Evolutionary conservation across 225 moss, liverwort and hornwort species (phyloP).

Genomic region (Takakia lepidozioides): DNA sequence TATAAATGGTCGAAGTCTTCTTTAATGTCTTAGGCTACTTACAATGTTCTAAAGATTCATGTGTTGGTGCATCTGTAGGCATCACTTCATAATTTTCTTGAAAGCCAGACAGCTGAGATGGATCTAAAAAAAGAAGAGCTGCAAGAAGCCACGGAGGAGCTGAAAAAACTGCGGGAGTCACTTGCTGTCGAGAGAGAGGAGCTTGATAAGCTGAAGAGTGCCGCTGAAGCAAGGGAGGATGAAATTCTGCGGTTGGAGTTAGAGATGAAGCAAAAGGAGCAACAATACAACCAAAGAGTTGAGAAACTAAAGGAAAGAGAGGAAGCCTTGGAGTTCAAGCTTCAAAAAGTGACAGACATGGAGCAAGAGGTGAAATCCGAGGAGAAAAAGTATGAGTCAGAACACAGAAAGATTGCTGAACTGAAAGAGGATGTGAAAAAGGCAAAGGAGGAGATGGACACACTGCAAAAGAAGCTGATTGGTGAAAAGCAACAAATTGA

Average conservation of each 20-base stretch:
- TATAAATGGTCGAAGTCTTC: not conserved
- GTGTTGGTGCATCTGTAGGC: slow-evolving; percentile 40
- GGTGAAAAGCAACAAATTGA: too few species aligned
- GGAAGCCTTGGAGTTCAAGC: slow-evolving; percentile 16
- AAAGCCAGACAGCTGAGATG: slow-evolving; percentile 50
- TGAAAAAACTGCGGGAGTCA: slow-evolving; percentile 29
- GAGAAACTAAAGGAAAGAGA: slow-evolving; percentile 20
- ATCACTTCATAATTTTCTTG: slow-evolving; percentile 41
- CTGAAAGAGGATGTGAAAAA: slow-evolving; percentile 11
- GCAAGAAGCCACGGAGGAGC: slow-evolving; percentile 40
- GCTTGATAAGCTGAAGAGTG: slow-evolving; percentile 10
- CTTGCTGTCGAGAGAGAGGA: slow-evolving; percentile 55
- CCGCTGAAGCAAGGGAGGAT: slow-evolving; percentile 14
- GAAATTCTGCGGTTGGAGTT: slow-evolving; percentile 18
- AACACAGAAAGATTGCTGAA: slow-evolving; percentile 10
- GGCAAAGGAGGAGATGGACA: slow-evolving; percentile 15
- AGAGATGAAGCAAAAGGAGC: slow-evolving; percentile 14
- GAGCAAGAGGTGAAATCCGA: slow-evolving; percentile 15
- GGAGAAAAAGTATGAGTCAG: slow-evolving; percentile 11
- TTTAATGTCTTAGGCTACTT: not conserved
- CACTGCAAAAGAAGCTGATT: slow-evolving; percentile 7
- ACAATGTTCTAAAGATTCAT: slow-evolving; percentile 4
- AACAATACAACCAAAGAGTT: slow-evolving; percentile 8
- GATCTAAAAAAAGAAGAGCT: slow-evolving; percentile 39
- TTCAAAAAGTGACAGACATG: slow-evolving; percentile 21